These are phyloP conservation scores for Globisporangium paroecandrum DNA, from an alignment of 352 stramenopile genomes.

Conservation along the genomic window DNA sequence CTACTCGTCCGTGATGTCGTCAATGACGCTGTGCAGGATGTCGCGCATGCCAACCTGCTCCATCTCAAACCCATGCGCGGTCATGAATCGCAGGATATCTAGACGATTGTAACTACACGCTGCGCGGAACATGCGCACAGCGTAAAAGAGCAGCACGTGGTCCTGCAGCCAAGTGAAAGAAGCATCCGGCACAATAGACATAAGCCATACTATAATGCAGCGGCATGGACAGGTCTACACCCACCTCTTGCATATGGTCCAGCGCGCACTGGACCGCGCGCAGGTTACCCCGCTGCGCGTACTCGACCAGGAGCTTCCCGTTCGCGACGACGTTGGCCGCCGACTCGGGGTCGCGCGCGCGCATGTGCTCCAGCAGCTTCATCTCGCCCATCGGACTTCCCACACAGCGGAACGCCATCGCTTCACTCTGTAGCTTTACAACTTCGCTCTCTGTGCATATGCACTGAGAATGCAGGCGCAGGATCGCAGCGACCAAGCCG, in stretches of 20 bases:
- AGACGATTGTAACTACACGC: constrained; percentile 40
- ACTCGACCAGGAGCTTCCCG: constrained; percentile 57
- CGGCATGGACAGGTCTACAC: neutral
- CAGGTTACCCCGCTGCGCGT: constrained; percentile 40
- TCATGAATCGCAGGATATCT: constrained; percentile 63
- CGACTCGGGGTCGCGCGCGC: constrained; percentile 41
- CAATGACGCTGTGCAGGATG: constrained; percentile 49
- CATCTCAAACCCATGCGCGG: constrained; percentile 63
- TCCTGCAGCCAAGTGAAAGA: constrained; percentile 19
- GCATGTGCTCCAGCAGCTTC: constrained; percentile 46
- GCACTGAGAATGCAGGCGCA: neutral
- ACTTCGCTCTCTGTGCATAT: neutral
- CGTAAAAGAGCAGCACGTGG: constrained; percentile 59
- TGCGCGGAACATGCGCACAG: constrained; percentile 63
- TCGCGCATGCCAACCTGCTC: constrained; percentile 52
- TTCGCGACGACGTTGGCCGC: constrained; percentile 57
- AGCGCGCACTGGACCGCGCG: constrained; percentile 45
- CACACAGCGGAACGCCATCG: constrained; percentile 45
- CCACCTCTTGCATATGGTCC: constrained; percentile 46
- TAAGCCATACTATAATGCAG: neutral
- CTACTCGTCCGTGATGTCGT: constrained; percentile 24
- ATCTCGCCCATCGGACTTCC: constrained; percentile 56
- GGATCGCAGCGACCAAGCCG: neutral
- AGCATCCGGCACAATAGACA: neutral
- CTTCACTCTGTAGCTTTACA: neutral